Evolutionary conservation across 441 rosid genomes (phyloP).

Genomic region (Kokia cookei): DNA sequence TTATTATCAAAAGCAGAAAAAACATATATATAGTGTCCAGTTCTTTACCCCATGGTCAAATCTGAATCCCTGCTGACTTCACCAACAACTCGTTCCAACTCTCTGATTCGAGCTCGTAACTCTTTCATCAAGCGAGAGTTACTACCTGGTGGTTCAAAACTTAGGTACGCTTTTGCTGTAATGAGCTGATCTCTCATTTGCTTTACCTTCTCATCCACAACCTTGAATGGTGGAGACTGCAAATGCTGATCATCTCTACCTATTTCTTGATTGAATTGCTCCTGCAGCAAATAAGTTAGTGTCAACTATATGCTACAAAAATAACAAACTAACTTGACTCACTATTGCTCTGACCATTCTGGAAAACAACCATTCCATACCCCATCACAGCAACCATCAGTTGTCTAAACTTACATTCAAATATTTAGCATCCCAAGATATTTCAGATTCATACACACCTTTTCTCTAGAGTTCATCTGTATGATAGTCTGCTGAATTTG

Average conservation of each 20-base stretch:
- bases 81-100: slow-evolving; percentile 57
- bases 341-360: neutral
- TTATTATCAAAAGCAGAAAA: neutral
- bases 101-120: slow-evolving; percentile 63
- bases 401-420: neutral
- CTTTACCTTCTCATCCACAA: slow-evolving; percentile 52
- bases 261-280: slow-evolving; percentile 17
- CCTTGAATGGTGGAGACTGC: slow-evolving; percentile 24
- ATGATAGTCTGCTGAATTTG: slow-evolving; percentile 22
- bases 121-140: slow-evolving; percentile 69
- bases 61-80: slow-evolving; percentile 61
- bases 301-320: neutral
- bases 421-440: neutral
- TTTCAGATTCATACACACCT: slow-evolving; percentile 31
- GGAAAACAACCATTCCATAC: neutral
- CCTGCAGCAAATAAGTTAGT: slow-evolving; percentile 31
- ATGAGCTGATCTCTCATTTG: slow-evolving; percentile 76
- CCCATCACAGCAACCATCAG: neutral
- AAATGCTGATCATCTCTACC: slow-evolving; percentile 24
- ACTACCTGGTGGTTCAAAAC: slow-evolving; percentile 59
- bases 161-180: slow-evolving; percentile 73
- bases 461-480: slow-evolving; percentile 19
- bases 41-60: slow-evolving; percentile 65
- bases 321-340: neutral
- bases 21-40: neutral